phyloP scores from a whole-genome alignment of 805 yeast genomes.

The Yamadazyma kitorensis region DNA sequence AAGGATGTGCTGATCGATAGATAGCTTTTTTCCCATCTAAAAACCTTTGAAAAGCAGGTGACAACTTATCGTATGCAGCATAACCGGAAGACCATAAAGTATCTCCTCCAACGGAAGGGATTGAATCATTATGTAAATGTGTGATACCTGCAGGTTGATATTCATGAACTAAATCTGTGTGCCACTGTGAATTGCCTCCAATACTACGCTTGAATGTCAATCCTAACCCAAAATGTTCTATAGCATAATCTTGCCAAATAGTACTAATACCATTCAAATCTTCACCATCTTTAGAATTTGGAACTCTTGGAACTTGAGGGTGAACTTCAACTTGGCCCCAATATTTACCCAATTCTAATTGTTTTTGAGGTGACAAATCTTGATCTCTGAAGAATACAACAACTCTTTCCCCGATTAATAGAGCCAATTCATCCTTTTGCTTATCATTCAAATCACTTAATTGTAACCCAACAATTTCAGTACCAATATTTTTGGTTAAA shows the following conservation, averaged over 20 bases:
- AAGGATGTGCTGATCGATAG: constrained; percentile 40
- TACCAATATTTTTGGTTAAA: constrained; percentile 25
- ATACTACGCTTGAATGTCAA: constrained; percentile 27
- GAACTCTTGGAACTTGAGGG: constrained; percentile 26
- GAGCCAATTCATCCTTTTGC: constrained; percentile 29
- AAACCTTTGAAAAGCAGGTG: constrained; percentile 48
- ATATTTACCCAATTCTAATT: constrained; percentile 25
- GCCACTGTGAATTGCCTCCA: constrained; percentile 29
- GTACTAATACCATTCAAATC: constrained; percentile 33
- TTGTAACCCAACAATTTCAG: constrained; percentile 30
- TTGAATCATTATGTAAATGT: constrained; percentile 36
- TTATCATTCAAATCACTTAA: constrained; percentile 23
- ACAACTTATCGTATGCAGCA: constrained; percentile 55
- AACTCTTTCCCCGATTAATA: constrained; percentile 27
- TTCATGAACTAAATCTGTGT: constrained; percentile 36
- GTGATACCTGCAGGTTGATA: constrained; percentile 37
- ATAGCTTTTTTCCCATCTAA: constrained; percentile 52
- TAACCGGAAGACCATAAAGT: constrained; percentile 59
- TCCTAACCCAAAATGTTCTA: constrained; percentile 24
- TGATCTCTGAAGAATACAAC: constrained; percentile 32
- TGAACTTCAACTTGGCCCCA: constrained; percentile 30
- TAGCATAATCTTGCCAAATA: constrained; percentile 40
- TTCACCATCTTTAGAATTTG: constrained; percentile 14
- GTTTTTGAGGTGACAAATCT: constrained; percentile 30
- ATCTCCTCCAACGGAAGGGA: constrained; percentile 54